phyloP scores from a whole-genome alignment of 371 early-diverging fungal species.

The Mucor circinelloides region DNA sequence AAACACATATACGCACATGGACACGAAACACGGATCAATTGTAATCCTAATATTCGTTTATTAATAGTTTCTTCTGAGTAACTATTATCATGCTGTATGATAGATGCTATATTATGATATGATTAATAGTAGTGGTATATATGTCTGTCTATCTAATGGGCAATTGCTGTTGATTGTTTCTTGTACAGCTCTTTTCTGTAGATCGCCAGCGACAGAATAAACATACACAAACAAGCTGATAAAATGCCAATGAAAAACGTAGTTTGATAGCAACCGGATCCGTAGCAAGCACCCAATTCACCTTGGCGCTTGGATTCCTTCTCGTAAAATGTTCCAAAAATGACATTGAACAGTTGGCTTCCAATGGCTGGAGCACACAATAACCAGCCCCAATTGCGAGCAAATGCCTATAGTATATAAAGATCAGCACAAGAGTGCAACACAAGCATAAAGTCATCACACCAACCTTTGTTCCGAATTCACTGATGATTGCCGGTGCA shows the following conservation, averaged over 20 bases:
- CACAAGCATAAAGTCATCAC: neutral
- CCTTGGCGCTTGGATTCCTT: constrained; percentile 34
- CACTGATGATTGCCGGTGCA: constrained; percentile 44
- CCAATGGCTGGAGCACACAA: constrained; percentile 51
- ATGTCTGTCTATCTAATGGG: neutral
- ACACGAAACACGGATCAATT: no score
- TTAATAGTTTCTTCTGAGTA: no score
- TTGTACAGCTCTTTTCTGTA: constrained; percentile 29
- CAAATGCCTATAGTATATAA: constrained; percentile 36
- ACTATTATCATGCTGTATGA: no score
- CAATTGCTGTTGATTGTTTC: neutral
- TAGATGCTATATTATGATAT: neutral
- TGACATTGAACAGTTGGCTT: constrained; percentile 43
- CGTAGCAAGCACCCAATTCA: constrained; percentile 26
- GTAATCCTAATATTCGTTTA: no score
- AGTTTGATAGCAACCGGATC: constrained; percentile 30
- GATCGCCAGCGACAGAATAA: constrained; percentile 37
- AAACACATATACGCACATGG: no score
- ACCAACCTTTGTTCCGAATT: constrained; percentile 45
- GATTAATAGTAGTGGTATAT: neutral
- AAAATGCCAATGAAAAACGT: constrained; percentile 35
- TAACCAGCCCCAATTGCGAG: constrained; percentile 52
- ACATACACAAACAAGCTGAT: constrained; percentile 18
- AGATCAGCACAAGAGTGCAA: constrained; percentile 8
- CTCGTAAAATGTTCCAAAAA: constrained; percentile 47